A percentile compares a stretch with the other conserved stretches of the same genome.
phyloP scores from a whole-genome alignment of 768 basidiomycete genomes.

The Termitomyces sp. region DNA sequence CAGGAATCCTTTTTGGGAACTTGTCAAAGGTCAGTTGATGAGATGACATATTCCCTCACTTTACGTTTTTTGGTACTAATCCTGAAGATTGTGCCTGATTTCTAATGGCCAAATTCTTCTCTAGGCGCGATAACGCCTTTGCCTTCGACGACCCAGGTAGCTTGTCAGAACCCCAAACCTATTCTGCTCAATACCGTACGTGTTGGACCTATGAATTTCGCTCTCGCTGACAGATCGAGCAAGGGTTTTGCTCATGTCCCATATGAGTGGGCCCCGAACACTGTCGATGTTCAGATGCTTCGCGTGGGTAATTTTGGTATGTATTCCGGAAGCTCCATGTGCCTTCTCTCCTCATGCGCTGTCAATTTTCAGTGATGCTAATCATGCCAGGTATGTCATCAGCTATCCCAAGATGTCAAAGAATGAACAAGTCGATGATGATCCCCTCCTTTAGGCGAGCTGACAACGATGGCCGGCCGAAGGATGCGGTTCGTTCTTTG shows the following conservation, averaged over 20 bases:
- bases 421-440: slow-evolving; percentile 2
- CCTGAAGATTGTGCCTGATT: neutral
- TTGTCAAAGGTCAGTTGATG: slow-evolving; percentile 56
- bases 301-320: slow-evolving; percentile 65
- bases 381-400: slow-evolving; percentile 54
- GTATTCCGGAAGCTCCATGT: slow-evolving; percentile 13
- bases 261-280: slow-evolving; percentile 71
- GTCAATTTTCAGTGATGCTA: slow-evolving; percentile 46
- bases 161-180: slow-evolving; percentile 75
- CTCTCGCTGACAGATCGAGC: slow-evolving; percentile 9
- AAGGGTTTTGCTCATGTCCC: slow-evolving; percentile 63
- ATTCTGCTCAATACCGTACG: slow-evolving; percentile 70
- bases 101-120: slow-evolving; percentile 2
- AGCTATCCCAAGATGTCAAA: slow-evolving; percentile 1
- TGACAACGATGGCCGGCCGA: slow-evolving; percentile 80
- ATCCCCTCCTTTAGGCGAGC: slow-evolving; percentile 42
- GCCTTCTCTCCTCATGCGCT: slow-evolving; percentile 3
- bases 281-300: slow-evolving; percentile 73
- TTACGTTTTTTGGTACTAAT: neutral
- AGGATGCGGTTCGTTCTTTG: slow-evolving; percentile 51
- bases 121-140: slow-evolving; percentile 59
- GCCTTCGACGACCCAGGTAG: slow-evolving; percentile 55
- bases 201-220: slow-evolving; percentile 9
- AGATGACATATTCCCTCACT: neutral
- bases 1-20: slow-evolving; percentile 77